A percentile compares a stretch with the other conserved stretches of the same genome.
Evolutionary conservation across 179 eudicot species (phyloP).

Genomic region (Amaranthus tricolor): DNA sequence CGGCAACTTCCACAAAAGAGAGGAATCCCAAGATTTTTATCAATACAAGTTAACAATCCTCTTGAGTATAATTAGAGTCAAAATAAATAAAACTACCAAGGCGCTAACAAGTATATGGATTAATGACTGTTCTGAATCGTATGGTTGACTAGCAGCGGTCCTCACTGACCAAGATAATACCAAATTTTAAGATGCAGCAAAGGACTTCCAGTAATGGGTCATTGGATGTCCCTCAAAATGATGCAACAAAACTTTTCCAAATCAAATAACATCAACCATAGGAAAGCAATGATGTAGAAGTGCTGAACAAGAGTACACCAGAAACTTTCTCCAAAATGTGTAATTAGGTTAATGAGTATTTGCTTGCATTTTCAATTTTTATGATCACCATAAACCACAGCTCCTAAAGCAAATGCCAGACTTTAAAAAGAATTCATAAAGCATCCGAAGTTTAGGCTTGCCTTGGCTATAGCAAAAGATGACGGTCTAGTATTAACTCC

Average conservation of each 20-base stretch:
- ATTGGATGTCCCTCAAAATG: slow-evolving; percentile 25
- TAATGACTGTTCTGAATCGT: slow-evolving; percentile 21
- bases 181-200: slow-evolving; percentile 29
- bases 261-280: slow-evolving; percentile 29
- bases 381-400: slow-evolving; percentile 36
- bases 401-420: slow-evolving; percentile 37
- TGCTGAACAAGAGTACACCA: slow-evolving; percentile 16
- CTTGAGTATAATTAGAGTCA: slow-evolving; percentile 33
- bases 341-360: slow-evolving; percentile 24
- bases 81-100: slow-evolving; percentile 19
- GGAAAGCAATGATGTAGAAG: slow-evolving; percentile 18
- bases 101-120: slow-evolving; percentile 15
- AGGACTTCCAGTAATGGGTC: slow-evolving; percentile 23
- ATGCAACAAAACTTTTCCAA: slow-evolving; percentile 27
- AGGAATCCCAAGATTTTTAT: slow-evolving; percentile 32
- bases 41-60: slow-evolving; percentile 42
- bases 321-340: slow-evolving; percentile 37
- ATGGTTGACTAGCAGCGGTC: slow-evolving; percentile 36
- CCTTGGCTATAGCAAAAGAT: slow-evolving; percentile 77
- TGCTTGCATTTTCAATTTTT: slow-evolving; percentile 24
- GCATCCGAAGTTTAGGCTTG: slow-evolving; percentile 81
- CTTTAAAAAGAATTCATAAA: slow-evolving; percentile 47
- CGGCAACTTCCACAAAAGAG: slow-evolving; percentile 28
- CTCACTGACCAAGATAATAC: slow-evolving; percentile 23
- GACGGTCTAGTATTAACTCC: slow-evolving; percentile 75